Evolutionary conservation across 768 basidiomycete genomes (phyloP), one percentile per base, ranked within the genome.

Genomic region (Leccinum obscurum): DNA sequence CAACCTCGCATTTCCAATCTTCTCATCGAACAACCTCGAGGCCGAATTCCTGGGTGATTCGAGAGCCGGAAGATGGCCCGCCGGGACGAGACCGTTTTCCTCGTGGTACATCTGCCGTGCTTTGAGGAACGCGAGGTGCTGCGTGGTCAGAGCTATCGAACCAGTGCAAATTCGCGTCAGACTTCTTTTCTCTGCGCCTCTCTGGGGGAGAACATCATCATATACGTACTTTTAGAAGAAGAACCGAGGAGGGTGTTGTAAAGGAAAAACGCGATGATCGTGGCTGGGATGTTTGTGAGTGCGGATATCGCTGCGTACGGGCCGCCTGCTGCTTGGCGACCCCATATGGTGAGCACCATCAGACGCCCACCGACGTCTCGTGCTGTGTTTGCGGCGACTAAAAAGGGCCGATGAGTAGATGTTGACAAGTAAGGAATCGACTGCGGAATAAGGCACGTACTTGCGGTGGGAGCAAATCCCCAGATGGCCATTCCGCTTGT

Each of bases 291-390:
- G 64, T 86, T 89, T 4, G 84, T 83, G 34, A 89, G 78, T 2
- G 88, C 84, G 1, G 87, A 68, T 54, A 89, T 81, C 10, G 86
- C 88, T 2, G 84, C 81, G 66, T 88, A 89, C 6, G 67, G 62
- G 17, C 81, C 82, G 41, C 86, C 87, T 32, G 72, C 70, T 32
- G 85, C 85, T 62, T 69, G 66, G 2, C 35, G 66, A 20, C 88
- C 88, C 80, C 84, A 89, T 57, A 89, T 81, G 4, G 85, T 77
- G 72, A 90, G 68, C 1, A 79, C 82, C 64, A 82, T 80, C n/a
- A 89, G 61, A 15, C 88, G 83, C 4, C 80, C 85, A 20, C 88
- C 88, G 48, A 90, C 30, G 68, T 90, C 88, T 67, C 88, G 86
- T 30, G 87, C 86, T 3, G 85, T 73, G 70, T 90, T 90, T 35